These are phyloP conservation scores for Cyclotella sp. DNA, from an alignment of 108 stramenopile species.

Conservation along the genomic window DNA sequence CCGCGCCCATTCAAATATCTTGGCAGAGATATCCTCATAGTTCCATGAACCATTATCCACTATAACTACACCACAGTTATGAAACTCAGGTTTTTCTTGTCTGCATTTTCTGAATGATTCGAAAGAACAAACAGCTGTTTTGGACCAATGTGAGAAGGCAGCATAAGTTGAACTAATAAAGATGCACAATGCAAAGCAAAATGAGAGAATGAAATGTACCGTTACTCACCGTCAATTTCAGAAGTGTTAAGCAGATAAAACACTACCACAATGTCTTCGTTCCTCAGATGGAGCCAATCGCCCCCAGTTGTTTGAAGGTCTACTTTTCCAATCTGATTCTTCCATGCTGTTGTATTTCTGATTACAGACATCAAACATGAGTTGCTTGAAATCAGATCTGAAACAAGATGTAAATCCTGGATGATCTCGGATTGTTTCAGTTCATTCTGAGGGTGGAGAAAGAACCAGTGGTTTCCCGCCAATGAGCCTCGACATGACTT, in stretches of 20 bases:
- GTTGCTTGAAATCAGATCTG: slow-evolving; percentile 13
- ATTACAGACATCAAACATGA: neutral
- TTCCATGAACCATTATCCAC: slow-evolving; percentile 15
- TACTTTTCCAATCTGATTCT: slow-evolving; percentile 6
- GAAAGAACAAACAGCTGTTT: neutral
- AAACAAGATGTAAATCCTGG: slow-evolving; percentile 5
- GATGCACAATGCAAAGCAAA: no score
- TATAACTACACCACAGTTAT: slow-evolving; percentile 10
- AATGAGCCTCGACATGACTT: slow-evolving; percentile 22
- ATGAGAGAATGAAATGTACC: neutral
- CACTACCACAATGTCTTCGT: slow-evolving; percentile 3
- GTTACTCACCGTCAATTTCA: neutral
- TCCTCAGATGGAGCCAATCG: slow-evolving; percentile 12
- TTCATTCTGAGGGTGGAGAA: slow-evolving; percentile 24
- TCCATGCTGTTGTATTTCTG: slow-evolving; percentile 5
- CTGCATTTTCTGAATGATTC: neutral
- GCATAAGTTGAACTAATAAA: no score
- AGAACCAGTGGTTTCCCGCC: slow-evolving; percentile 15
- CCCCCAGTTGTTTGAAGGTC: neutral
- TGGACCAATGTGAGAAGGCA: neutral
- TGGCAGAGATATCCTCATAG: slow-evolving; percentile 10
- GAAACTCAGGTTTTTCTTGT: neutral
- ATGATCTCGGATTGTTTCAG: neutral
- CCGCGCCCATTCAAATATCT: neutral
- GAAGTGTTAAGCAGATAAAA: neutral